Base-by-base conservation (phyloP, 2,329 filamentous ascomycete genomes). In the Beauveria sp. region DNA sequence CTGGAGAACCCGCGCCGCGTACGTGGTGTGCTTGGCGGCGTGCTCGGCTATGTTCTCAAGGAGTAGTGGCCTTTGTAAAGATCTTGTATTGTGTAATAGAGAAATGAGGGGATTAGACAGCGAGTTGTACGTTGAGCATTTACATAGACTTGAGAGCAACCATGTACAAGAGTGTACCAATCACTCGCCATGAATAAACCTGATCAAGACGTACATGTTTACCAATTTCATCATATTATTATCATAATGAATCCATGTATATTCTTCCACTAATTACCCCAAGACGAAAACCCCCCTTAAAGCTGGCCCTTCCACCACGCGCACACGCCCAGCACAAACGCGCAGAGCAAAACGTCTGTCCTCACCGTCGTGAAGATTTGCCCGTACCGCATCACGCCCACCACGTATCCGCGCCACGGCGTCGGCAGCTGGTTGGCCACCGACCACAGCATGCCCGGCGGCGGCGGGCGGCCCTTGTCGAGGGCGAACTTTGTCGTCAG, bases 331-430 rank as follows among this genome's bases (percentile, higher is more conserved):
- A 93, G 72, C 56, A 92, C 87, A 73, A 92, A 93, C 9, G 92
- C 81, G 63, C 89, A 85, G 2, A 89, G 84, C 77, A 92, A 78
- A n/a, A 89, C 85, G 71, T 93, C 89, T 37, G 80, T 80, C 69
- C 87, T 81, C 26, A 92, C 84, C 5, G 88, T 90, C 59, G 80
- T 83, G 66, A 88, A 88, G 59, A 92, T 90, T 71, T 87, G 83
- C 20, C 80, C 81, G 71, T 92, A 92, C 64, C 85, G 77, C 68
- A 88, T 76, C 43, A 78, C 78, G 30, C 87, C 77, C 68, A 81
- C 79, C 22, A 89, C 71, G 68, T 87, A 89, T 4, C 83, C 81
- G 67, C 79, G 83, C 60, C 84, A 80, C 1, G 84, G 84, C 66
- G 82, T 80, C 2, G 90, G 90, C 65, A 93, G 70, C 67, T 91